Base-by-base conservation (phyloP, 2,329 filamentous ascomycete species). In the Pezicula rhizophila region DNA sequence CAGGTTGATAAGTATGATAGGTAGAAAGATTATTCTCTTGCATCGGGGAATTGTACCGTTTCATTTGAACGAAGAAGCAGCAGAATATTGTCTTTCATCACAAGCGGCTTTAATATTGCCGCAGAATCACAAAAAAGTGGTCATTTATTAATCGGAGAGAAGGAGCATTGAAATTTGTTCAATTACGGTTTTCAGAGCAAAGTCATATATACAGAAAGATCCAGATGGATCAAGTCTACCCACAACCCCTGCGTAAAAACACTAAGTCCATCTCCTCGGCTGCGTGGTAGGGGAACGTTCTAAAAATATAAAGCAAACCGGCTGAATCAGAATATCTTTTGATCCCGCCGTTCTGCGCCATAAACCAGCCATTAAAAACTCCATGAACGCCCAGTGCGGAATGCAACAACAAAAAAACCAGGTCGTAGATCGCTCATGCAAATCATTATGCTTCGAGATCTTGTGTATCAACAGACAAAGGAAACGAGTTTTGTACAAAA, bases 381-480 rank as follows among this genome's bases (percentile, higher is more conserved):
- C 59, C 59, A 20, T 15, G 35, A 60, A 62, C 62, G 54, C 63
- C 62, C 58, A 47, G 52, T 53, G 49, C 44, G 53, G 44, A 53
- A 60, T 57, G 56, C 52, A 54, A 42, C 48, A 51, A 48, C 55
- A 49, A 52, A 55, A 53, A 55, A 48, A 49, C 49, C 46, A 51
- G 28, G 53, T 69, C 68, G 60, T 73, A 72, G 68, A 74, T 75
- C 65, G 67, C 70, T 71, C 69, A 69, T 74, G 72, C 71, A 72
- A 62, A 75, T 74, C 70, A 63, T 75, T 67, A 70, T 62, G 60
- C 61, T 65, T 62, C 53, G 58, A 61, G 57, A 64, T 61, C 60
- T 55, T 60, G 60, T 57, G 60, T 63, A 60, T 60, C 61, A 58
- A 63, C 50, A 64, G 68, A 60, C 61, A 57, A 61, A 52, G 64